Evolutionary conservation across 345 rosid species (phyloP).

Genomic region (Populus nigra): DNA sequence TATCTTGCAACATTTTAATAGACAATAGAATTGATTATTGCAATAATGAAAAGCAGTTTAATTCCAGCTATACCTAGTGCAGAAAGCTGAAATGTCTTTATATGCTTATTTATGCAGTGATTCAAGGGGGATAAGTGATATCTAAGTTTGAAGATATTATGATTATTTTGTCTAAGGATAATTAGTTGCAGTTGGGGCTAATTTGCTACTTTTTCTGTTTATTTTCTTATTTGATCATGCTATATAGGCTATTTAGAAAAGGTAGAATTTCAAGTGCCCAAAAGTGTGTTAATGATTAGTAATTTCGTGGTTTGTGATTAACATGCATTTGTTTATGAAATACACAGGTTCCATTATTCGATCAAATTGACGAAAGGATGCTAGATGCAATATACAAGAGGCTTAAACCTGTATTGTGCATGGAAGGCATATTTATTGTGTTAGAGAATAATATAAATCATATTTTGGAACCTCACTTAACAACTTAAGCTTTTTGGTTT

Average conservation of each 20-base stretch:
- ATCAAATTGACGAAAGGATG: conserved; percentile 93
- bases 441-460: no score
- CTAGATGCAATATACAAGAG: conserved; percentile 91
- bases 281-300: not conserved
- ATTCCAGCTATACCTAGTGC: not conserved
- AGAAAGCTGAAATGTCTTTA: not conserved
- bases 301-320: not conserved
- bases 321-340: not conserved
- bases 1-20: not conserved
- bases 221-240: no score
- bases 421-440: conserved; percentile 67
- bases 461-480: no score
- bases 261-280: not conserved
- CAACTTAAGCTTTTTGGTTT: no score
- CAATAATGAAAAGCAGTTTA: not conserved
- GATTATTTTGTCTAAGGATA: not conserved
- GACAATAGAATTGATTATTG: not conserved
- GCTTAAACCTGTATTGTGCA: conserved; percentile 70
- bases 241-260: not conserved
- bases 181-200: not conserved
- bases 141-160: not conserved
- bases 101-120: not conserved
- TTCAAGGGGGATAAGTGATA: not conserved
- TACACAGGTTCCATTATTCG: conserved; percentile 77
- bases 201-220: no score